Evolutionary conservation across 2,329 filamentous ascomycete genomes (phyloP), one percentile per base, ranked within the genome.

Genomic region (Botryosphaeria dothidea): DNA sequence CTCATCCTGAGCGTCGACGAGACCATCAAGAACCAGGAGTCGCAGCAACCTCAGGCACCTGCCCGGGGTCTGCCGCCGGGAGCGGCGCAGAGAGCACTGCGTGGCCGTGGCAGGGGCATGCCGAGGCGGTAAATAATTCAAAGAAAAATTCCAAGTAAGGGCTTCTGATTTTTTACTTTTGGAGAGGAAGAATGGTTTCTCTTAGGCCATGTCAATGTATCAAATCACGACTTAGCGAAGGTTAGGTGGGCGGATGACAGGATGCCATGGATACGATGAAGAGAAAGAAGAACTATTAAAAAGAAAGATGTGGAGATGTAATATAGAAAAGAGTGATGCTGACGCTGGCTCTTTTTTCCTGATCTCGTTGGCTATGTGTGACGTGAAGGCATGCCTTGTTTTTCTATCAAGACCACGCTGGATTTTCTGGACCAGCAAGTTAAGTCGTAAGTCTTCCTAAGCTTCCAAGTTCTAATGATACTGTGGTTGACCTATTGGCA

Each of bases 1-100:
- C 82, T 99, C 82, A 98, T 99, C 71, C 82, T 99, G 73, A 91
- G 92, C 72, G 95, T 99, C 65, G 95, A 99, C 76, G 95, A 99
- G 87, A 99, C 95, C 36, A 98, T 99, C 81, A 93, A 87, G 81
- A 99, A 99, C 80, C 92, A 99, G 83, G 93, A 98, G 83, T 96
- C 92, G 73, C 86, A 89, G 72, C 84, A 88, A 78, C 91, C 93
- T 25, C 92, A 96, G 79, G 92, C 88, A 8, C 94, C 94, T 0
- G 86, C 88, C 64, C 85, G 91, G 78, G 86, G 88, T 21, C 82
- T 84, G 69, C 82, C 82, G 31, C 82, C 81, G 4, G 82, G 82
- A 70, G 93, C 94, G 23, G 93, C 94, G 11, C 94, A 98, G 83
- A 85, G 94, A 74, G 94, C 93, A 46, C 81, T 98, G 70, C 86